Evolutionary conservation across 2,329 filamentous ascomycete genomes (phyloP).

Genomic region (Plenodomus lindquistii): DNA sequence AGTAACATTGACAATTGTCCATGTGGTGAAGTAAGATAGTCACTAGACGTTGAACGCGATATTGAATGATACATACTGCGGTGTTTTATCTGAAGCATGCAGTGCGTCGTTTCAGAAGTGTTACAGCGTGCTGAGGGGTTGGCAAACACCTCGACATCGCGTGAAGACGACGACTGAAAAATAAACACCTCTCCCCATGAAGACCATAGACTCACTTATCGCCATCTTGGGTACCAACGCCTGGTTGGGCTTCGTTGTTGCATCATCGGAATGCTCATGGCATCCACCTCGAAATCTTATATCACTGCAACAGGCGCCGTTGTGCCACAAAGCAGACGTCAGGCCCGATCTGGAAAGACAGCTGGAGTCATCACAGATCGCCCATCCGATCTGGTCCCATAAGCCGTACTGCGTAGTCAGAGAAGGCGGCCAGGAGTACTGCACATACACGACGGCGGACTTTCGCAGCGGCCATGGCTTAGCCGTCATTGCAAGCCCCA

Average conservation of each 20-base stretch:
- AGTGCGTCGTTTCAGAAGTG: conserved; percentile 19
- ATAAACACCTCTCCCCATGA: conserved; percentile 12
- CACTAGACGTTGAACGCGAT: not conserved
- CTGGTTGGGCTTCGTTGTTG: conserved; percentile 1
- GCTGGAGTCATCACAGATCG: not conserved
- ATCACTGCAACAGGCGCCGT: conserved; percentile 9
- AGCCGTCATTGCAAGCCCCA: conserved; percentile 24
- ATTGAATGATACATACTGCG: not conserved
- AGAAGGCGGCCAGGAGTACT: conserved; percentile 15
- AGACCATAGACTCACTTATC: conserved; percentile 4
- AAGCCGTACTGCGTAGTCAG: conserved; percentile 16
- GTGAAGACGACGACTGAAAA: conserved; percentile 1
- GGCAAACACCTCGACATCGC: conserved; percentile 8
- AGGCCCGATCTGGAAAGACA: not conserved
- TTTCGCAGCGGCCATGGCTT: conserved; percentile 19
- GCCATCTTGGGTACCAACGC: conserved; percentile 7
- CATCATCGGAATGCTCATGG: conserved; percentile 12
- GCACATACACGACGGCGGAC: conserved; percentile 17
- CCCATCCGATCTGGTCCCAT: conserved; percentile 16
- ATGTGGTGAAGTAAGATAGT: not conserved
- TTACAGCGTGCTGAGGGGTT: conserved; percentile 17
- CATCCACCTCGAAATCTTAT: conserved; percentile 10
- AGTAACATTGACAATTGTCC: no score
- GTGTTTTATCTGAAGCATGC: not conserved
- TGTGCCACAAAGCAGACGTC: conserved; percentile 7